phyloP scores from a whole-genome alignment of 2,329 filamentous ascomycete genomes.

The Penicillium hesseltinei region DNA sequence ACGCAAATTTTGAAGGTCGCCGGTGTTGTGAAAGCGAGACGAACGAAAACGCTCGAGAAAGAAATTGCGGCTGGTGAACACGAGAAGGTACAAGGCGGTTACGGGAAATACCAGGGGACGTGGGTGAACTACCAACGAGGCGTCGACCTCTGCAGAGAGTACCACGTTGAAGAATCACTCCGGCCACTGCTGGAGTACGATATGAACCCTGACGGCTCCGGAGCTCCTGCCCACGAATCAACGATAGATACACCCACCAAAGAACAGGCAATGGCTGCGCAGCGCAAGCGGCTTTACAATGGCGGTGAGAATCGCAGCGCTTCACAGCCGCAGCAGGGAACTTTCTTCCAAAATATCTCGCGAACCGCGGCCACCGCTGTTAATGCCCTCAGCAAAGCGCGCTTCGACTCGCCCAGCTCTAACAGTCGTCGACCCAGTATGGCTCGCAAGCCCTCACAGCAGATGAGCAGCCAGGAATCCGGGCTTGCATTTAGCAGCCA shows the following conservation, averaged over 20 bases:
- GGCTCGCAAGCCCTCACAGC: slow-evolving; percentile 68
- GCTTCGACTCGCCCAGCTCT: slow-evolving; percentile 78
- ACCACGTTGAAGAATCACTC: slow-evolving; percentile 54
- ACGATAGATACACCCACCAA: slow-evolving; percentile 93
- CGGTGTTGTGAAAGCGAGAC: slow-evolving; percentile 94
- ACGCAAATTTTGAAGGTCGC: slow-evolving; percentile 98
- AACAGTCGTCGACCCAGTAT: slow-evolving; percentile 66
- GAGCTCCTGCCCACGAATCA: slow-evolving; percentile 63
- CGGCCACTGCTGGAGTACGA: slow-evolving; percentile 52
- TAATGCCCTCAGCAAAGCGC: slow-evolving; percentile 92
- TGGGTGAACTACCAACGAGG: slow-evolving; percentile 96
- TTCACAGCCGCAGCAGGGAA: slow-evolving; percentile 66
- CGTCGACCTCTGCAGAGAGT: slow-evolving; percentile 81
- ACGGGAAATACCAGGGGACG: slow-evolving; percentile 98
- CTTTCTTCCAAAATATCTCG: slow-evolving; percentile 97
- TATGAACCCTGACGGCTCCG: slow-evolving; percentile 55
- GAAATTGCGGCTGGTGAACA: slow-evolving; percentile 95
- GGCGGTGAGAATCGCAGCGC: slow-evolving; percentile 66
- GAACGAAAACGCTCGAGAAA: slow-evolving; percentile 96
- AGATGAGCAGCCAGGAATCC: slow-evolving; percentile 59
- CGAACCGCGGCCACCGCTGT: slow-evolving; percentile 89
- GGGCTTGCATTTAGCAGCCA: slow-evolving; percentile 74
- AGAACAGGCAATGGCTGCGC: slow-evolving; percentile 96
- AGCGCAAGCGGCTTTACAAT: slow-evolving; percentile 89
- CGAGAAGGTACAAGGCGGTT: slow-evolving; percentile 97